These are phyloP conservation scores for Seiridium cupressi DNA, from an alignment of 2,329 filamentous ascomycete species.

Conservation along the genomic window DNA sequence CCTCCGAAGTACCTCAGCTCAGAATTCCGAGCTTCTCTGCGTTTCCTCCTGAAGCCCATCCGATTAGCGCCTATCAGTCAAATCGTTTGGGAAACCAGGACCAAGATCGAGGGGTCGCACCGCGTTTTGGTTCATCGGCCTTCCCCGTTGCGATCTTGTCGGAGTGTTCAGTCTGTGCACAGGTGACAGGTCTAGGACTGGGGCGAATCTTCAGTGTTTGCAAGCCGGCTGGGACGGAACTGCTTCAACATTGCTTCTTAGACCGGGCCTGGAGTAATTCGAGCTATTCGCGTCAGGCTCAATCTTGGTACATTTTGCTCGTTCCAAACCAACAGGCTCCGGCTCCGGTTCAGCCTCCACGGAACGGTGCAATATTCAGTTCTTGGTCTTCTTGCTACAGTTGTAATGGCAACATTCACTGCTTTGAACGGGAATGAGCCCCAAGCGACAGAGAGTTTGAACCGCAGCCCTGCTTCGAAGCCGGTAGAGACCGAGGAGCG, in stretches of 20 bases:
- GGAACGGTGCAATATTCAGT: too few species aligned
- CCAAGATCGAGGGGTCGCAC: not conserved
- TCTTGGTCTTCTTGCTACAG: not conserved
- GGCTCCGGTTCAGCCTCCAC: too few species aligned
- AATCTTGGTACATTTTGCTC: not conserved
- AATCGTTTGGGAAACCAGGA: not conserved
- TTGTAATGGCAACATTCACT: slow-evolving; percentile 28
- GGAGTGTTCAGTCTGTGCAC: too few species aligned
- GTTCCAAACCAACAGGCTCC: not conserved
- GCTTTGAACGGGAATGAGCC: slow-evolving; percentile 30
- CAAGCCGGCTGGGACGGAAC: not conserved
- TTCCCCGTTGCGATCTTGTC: too few species aligned
- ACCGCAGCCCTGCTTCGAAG: slow-evolving; percentile 22
- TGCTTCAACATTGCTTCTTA: slow-evolving; percentile 2
- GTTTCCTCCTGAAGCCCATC: not conserved
- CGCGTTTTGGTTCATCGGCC: not conserved
- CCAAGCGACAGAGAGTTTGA: slow-evolving; percentile 20
- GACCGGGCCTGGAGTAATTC: not conserved
- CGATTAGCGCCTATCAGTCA: not conserved
- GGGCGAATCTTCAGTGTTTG: too few species aligned
- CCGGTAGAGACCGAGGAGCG: slow-evolving; percentile 25
- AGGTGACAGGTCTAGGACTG: too few species aligned
- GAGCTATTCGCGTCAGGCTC: not conserved
- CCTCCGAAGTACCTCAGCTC: not conserved
- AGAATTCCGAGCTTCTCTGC: not conserved